Conservation (phyloP, 2,329 filamentous ascomycete genomes). For the Talaromyces piceae region DNA sequence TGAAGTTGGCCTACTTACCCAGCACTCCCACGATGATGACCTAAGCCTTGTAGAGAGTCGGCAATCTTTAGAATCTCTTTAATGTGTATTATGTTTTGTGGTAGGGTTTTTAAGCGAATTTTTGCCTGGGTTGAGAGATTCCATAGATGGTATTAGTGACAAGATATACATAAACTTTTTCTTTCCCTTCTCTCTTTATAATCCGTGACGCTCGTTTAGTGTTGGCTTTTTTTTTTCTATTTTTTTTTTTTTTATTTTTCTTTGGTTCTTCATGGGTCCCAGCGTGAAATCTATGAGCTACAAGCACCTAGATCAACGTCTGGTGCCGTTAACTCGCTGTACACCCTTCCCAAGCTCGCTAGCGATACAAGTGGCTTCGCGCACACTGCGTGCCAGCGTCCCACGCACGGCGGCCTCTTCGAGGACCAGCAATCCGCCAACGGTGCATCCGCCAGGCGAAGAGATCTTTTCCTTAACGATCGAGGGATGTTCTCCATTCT, state of each 20-base stretch:
- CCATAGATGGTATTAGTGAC: conserved; percentile 1
- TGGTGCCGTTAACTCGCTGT: conserved; percentile 43
- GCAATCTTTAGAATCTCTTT: conserved; percentile 21
- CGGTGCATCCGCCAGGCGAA: conserved; percentile 57
- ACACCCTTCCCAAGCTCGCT: conserved; percentile 48
- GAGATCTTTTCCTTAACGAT: conserved; percentile 53
- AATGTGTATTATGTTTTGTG: background rate
- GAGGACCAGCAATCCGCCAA: conserved; percentile 53
- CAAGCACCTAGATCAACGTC: conserved; percentile 5
- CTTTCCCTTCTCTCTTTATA: background rate
- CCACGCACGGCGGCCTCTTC: conserved; percentile 52
- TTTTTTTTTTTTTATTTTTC: background rate
- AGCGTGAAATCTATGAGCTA: background rate
- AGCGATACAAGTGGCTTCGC: conserved; percentile 54
- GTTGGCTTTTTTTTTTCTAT: conserved; percentile 1
- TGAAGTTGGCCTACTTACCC: conserved; percentile 31
- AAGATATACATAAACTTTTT: background rate
- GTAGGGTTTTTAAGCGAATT: conserved; percentile 2
- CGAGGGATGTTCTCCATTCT: conserved; percentile 53
- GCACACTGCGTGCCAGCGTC: conserved; percentile 47
- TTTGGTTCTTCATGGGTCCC: background rate
- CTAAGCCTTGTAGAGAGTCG: conserved; percentile 25
- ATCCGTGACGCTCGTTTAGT: background rate
- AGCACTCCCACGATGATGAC: conserved; percentile 21
- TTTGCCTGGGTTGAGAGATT: conserved; percentile 1